phyloP scores from a whole-genome alignment of 169 alveolate genomes.

The Cryptosporidium ubiquitum region DNA sequence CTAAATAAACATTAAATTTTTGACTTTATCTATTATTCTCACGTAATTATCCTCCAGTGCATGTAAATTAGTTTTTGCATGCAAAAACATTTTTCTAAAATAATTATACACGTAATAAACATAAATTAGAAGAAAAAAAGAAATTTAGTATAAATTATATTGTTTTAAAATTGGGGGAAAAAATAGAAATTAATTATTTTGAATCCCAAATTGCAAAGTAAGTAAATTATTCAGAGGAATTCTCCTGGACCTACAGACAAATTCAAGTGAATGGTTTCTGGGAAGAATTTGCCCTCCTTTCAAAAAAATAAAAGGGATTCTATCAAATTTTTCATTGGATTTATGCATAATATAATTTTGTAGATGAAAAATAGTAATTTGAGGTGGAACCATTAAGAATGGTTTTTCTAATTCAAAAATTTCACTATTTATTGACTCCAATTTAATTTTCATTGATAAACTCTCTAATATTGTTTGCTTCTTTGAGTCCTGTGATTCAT shows the following conservation, averaged over 20 bases:
- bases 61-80: background rate
- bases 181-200: background rate
- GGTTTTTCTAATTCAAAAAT: constrained; percentile 23
- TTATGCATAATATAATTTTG: constrained; percentile 43
- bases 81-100: background rate
- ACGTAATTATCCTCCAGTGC: background rate
- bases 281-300: constrained; percentile 46
- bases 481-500: background rate
- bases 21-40: no score
- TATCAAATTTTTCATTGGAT: background rate
- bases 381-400: constrained; percentile 51
- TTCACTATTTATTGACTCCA: background rate
- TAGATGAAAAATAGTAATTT: constrained; percentile 47
- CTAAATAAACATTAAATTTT: no score
- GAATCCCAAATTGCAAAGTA: background rate
- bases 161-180: background rate
- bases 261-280: constrained; percentile 58
- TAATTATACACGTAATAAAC: background rate
- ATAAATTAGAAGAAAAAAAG: background rate
- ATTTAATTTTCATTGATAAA: constrained; percentile 11
- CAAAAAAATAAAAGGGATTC: constrained; percentile 20
- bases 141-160: no score
- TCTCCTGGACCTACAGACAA: constrained; percentile 65
- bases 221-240: constrained; percentile 6
- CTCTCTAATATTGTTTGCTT: background rate